Evolutionary conservation across 257 asterid genomes (phyloP).

Genomic region (Eustoma russellianum): DNA sequence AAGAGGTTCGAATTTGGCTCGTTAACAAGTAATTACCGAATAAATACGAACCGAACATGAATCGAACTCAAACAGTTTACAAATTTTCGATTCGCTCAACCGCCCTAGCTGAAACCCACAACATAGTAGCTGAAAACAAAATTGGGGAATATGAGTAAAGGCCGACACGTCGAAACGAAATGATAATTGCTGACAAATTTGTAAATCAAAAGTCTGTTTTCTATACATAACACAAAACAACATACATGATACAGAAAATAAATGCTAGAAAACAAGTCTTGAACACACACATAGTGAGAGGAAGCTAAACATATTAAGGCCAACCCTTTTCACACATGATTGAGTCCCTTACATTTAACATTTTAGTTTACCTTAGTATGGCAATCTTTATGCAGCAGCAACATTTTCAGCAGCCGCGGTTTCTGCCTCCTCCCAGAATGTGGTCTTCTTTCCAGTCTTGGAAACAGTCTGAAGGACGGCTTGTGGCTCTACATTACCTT

Average conservation of each 20-base stretch:
- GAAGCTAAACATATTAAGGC: slow-evolving; percentile 1
- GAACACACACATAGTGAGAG: not conserved
- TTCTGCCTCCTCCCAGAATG: slow-evolving; percentile 71
- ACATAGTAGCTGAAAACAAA: no score
- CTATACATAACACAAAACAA: no score
- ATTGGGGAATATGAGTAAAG: no score
- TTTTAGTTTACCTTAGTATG: not conserved
- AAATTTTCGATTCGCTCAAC: no score
- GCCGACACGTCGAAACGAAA: no score
- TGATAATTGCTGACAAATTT: no score
- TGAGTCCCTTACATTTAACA: not conserved
- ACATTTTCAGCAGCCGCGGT: slow-evolving; percentile 17
- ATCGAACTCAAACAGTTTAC: no score
- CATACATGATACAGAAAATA: not conserved
- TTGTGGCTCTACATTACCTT: slow-evolving; percentile 66
- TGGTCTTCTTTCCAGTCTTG: slow-evolving; percentile 80
- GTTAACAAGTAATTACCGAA: no score
- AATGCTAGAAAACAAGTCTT: not conserved
- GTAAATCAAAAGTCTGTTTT: no score
- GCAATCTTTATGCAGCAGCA: slow-evolving; percentile 27
- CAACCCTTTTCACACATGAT: not conserved
- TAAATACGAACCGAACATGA: no score
- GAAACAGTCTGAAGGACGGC: slow-evolving; percentile 77
- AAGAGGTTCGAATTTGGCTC: no score
- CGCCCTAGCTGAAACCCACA: no score